phyloP scores from a whole-genome alignment of 2,329 filamentous ascomycete species.

The Fusarium equiseti region DNA sequence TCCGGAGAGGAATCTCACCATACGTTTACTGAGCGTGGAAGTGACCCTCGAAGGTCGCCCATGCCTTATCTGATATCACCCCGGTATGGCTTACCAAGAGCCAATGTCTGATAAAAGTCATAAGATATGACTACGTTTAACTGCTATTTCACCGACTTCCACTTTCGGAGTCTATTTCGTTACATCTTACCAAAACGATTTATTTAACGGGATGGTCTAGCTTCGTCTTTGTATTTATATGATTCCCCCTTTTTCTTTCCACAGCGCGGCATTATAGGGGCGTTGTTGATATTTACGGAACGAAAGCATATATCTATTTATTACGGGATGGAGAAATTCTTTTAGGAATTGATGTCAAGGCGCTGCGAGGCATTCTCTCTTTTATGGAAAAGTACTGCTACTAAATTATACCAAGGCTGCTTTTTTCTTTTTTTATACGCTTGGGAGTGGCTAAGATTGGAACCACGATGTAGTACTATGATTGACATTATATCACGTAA shows the following conservation, averaged over 20 bases:
- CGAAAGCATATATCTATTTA: constrained; percentile 21
- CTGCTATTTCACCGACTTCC: background rate
- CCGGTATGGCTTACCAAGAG: background rate
- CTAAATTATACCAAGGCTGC: constrained; percentile 21
- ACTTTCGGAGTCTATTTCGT: background rate
- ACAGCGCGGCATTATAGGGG: constrained; percentile 40
- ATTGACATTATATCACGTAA: background rate
- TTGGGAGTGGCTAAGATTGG: constrained; percentile 17
- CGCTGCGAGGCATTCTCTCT: constrained; percentile 23
- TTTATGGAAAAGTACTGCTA: constrained; percentile 21
- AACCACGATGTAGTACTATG: background rate
- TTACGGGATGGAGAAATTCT: constrained; percentile 12
- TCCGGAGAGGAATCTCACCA: constrained; percentile 45
- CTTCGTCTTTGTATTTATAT: constrained; percentile 39
- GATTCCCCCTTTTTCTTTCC: constrained; percentile 29
- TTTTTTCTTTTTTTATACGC: constrained; percentile 2
- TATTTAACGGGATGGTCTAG: constrained; percentile 11
- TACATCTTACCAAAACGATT: background rate
- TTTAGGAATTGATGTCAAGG: constrained; percentile 14
- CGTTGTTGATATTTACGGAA: constrained; percentile 33
- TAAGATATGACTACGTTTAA: constrained; percentile 4
- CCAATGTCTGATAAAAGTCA: constrained; percentile 10
- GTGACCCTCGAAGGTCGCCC: constrained; percentile 27
- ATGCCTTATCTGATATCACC: constrained; percentile 17
- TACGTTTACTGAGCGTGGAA: constrained; percentile 49